phyloP scores from a whole-genome alignment of 768 basidiomycete genomes.

The Kwoniella newhampshirensis region DNA sequence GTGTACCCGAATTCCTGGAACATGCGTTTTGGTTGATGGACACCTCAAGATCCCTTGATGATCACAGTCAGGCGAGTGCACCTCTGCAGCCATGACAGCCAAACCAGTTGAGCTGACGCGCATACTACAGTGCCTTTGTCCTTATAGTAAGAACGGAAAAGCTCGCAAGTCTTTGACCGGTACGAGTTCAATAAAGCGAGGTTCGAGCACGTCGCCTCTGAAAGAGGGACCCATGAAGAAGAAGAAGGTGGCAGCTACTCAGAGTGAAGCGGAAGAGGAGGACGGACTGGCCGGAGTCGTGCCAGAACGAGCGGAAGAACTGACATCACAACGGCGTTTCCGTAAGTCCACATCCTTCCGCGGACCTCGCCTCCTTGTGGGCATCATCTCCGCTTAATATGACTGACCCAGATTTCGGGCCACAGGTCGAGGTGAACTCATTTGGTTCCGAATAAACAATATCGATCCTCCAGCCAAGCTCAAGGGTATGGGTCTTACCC shows the following conservation, averaged over 20 bases:
- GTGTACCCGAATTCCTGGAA: constrained; percentile 36
- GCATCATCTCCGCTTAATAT: no score
- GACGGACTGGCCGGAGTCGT: constrained; percentile 23
- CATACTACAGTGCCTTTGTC: constrained; percentile 33
- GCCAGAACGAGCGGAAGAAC: constrained; percentile 30
- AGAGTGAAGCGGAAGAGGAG: constrained; percentile 14
- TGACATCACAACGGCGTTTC: constrained; percentile 32
- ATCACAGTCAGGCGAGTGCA: constrained; percentile 32
- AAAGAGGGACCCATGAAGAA: constrained; percentile 28
- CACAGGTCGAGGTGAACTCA: constrained; percentile 34
- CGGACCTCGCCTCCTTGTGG: no score
- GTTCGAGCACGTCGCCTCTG: constrained; percentile 11
- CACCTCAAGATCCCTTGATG: constrained; percentile 18
- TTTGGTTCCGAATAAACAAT: constrained; percentile 35
- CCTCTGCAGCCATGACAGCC: no score
- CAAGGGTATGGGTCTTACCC: constrained; percentile 1
- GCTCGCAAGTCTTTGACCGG: constrained; percentile 1
- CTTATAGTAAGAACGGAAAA: constrained; percentile 24
- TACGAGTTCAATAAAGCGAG: constrained; percentile 14
- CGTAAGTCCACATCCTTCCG: constrained; percentile 19
- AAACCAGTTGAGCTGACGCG: constrained; percentile 6
- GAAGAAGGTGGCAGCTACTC: constrained; percentile 5
- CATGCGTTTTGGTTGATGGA: constrained; percentile 47
- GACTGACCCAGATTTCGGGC: background rate
- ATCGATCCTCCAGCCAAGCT: constrained; percentile 18